Evolutionary conservation across 371 early-diverging fungal genomes (phyloP), one percentile per base, ranked within the genome.

Genomic region (Mortierella sp.): DNA sequence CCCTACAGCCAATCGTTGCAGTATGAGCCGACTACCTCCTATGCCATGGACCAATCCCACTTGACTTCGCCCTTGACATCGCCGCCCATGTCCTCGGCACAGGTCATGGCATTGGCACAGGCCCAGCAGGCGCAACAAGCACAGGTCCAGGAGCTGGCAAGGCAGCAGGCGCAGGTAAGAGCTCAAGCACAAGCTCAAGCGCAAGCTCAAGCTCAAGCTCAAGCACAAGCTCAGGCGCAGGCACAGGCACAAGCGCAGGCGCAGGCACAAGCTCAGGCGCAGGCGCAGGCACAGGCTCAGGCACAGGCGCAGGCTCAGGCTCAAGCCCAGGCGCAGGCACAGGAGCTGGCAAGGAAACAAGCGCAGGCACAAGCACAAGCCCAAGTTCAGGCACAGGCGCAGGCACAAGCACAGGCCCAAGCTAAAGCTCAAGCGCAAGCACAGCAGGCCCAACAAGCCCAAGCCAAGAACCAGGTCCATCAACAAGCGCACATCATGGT

Each of bases 161-260:
- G 70, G 45, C 82, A 77, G 39, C 58, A 68, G 10, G 66, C 68
- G 22, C 55, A 53, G 14, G 55, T 29, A 14, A 48, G 71, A 37
- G 74, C 71, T n/a, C 75, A 66, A 24, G 83, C 71, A 4, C 72
- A 71, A 34, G 74, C 66, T 40, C 83, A 88, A 29, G 74, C 65
- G 13, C 71, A 75, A 22, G 52, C 81, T 22, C 47, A 47, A 19
- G 47, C 22, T 7, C 48, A 48, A 7, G 44, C 67, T 16, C 52
- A 52, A 26, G 52, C 66, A 19, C 75, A 78, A 43, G 76, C 68
- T 34, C 58, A 63, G 40, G 77, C 50, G 14, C 63, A 68, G 31
- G 78, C 73, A 34, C 58, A 68, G 67, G 64, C 74, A 6, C 79
- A 53, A 6, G 40, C 26, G 14, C 88, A 86, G 37, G 74, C 63